Percentiles rank a stretch among this genome's conserved stretches.
phyloP scores from a whole-genome alignment of 352 stramenopile species.

The Pythium coloratum region DNA sequence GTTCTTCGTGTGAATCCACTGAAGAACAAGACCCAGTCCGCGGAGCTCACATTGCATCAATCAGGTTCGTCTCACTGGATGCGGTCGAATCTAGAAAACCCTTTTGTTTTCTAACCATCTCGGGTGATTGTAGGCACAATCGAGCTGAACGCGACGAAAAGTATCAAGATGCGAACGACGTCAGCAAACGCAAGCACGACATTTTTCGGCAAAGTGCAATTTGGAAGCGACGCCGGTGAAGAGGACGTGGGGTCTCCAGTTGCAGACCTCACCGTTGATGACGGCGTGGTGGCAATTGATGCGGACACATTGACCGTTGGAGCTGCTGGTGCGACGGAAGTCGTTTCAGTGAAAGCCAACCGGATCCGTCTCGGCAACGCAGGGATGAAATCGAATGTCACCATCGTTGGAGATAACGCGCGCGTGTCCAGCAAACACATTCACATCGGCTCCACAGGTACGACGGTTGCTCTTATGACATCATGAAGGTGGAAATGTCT shows the following conservation, averaged over 20 bases:
- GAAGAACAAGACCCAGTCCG: constrained; percentile 10
- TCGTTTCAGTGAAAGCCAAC: constrained; percentile 8
- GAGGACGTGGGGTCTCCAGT: constrained; percentile 2
- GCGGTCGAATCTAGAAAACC: neutral
- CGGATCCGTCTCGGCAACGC: constrained; percentile 23
- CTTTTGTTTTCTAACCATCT: neutral
- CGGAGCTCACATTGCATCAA: neutral
- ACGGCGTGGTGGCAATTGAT: constrained; percentile 18
- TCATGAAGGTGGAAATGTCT: neutral
- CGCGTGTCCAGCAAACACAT: constrained; percentile 9
- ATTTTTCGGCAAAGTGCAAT: constrained; percentile 18
- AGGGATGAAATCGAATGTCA: constrained; percentile 11
- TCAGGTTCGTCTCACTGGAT: constrained; percentile 8
- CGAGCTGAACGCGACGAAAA: constrained; percentile 13
- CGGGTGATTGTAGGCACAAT: constrained; percentile 3
- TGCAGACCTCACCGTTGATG: constrained; percentile 6
- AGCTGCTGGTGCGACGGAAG: constrained; percentile 13
- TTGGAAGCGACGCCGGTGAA: constrained; percentile 2
- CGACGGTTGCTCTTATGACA: neutral
- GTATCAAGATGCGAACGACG: constrained; percentile 2
- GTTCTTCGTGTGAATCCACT: neutral
- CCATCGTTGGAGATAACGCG: constrained; percentile 12
- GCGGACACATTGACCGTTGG: constrained; percentile 22
- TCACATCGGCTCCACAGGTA: constrained; percentile 13
- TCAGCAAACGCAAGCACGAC: constrained; percentile 12